Evolutionary conservation across 371 early-diverging fungal genomes (phyloP).

Genomic region (Mucor circinelloides): DNA sequence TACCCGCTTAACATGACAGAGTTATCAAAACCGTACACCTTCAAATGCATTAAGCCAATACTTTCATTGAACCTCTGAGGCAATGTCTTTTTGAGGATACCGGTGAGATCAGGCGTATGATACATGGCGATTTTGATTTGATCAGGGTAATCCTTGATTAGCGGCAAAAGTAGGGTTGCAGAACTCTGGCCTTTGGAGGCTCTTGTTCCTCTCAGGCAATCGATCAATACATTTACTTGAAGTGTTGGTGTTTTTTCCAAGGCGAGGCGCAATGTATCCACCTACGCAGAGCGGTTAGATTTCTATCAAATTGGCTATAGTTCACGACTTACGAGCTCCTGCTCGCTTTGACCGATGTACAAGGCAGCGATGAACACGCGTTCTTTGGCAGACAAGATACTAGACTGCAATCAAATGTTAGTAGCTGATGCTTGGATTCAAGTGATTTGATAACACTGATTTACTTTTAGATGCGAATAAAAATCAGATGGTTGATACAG

Average conservation of each 20-base stretch:
- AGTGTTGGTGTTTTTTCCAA: constrained; percentile 54
- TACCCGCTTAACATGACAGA: constrained; percentile 88
- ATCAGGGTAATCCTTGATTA: constrained; percentile 67
- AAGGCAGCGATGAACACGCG: constrained; percentile 85
- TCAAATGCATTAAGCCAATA: constrained; percentile 94
- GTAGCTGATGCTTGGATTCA: neutral
- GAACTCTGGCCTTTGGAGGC: constrained; percentile 64
- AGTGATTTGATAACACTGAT: neutral
- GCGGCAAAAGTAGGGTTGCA: constrained; percentile 67
- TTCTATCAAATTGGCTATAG: too few species aligned
- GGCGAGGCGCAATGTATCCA: constrained; percentile 60
- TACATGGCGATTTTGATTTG: constrained; percentile 76
- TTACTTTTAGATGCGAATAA: constrained; percentile 44
- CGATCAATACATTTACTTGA: constrained; percentile 76
- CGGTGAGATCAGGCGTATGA: constrained; percentile 84
- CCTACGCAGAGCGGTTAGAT: too few species aligned
- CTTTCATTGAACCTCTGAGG: constrained; percentile 92
- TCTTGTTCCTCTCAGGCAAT: constrained; percentile 88
- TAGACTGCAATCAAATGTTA: constrained; percentile 34
- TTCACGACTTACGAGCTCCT: constrained; percentile 70
- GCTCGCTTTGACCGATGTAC: constrained; percentile 85
- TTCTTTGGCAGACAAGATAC: constrained; percentile 67
- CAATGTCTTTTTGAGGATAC: constrained; percentile 67
- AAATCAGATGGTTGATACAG: constrained; percentile 52
- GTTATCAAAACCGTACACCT: constrained; percentile 90